Percentiles rank a stretch among this genome's conserved stretches.
Evolutionary conservation across 2,329 filamentous ascomycete genomes (phyloP).

Genomic region (Aureobasidium pullulans): DNA sequence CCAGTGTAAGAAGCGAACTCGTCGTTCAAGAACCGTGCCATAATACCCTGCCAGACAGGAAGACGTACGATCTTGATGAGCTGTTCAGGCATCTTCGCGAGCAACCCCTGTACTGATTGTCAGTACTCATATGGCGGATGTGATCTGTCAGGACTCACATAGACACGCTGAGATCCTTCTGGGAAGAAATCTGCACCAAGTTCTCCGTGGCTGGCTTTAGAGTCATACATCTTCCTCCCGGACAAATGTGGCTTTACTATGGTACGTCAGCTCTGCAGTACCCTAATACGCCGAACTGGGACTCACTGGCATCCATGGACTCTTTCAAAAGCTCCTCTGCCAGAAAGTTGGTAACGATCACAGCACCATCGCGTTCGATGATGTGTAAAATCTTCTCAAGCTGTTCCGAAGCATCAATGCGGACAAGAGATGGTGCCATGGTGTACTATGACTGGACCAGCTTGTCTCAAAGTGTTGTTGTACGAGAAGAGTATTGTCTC

Average conservation of each 20-base stretch:
- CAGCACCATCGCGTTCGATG: background rate
- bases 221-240: background rate
- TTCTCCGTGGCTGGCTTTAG: background rate
- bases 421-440: background rate
- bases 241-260: background rate
- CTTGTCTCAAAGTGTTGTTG: no score
- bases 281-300: background rate
- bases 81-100: background rate
- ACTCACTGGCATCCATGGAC: background rate
- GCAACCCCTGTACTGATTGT: background rate
- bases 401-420: background rate
- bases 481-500: background rate
- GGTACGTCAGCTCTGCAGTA: background rate
- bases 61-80: background rate
- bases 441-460: background rate
- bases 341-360: background rate
- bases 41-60: background rate
- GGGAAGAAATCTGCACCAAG: background rate
- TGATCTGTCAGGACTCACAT: background rate
- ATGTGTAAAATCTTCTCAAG: background rate
- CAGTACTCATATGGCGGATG: background rate
- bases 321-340: background rate
- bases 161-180: background rate
- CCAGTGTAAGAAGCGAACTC: constrained; percentile 5
- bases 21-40: constrained; percentile 1